A percentile compares a stretch with the other conserved stretches of the same genome.
Evolutionary conservation across 768 basidiomycete species (phyloP).

Genomic region (Dioszegia hungarica): DNA sequence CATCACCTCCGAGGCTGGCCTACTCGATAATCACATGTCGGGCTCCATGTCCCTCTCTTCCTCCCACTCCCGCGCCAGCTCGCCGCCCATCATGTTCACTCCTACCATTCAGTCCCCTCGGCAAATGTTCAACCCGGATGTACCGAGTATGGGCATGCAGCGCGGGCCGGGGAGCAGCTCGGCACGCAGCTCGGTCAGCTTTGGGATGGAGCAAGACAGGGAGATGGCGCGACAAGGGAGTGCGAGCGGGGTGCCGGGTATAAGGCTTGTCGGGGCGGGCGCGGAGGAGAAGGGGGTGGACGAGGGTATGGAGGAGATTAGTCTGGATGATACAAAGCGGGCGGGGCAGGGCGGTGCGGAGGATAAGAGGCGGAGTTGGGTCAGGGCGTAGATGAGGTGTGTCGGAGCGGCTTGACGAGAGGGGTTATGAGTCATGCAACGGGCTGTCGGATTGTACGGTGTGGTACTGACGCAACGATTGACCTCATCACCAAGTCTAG

Average conservation of each 20-base stretch:
- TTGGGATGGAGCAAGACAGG: not conserved
- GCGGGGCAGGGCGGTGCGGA: not conserved
- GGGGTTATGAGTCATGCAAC: not conserved
- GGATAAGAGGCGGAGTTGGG: not conserved
- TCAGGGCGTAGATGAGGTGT: not conserved
- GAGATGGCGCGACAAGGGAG: not conserved
- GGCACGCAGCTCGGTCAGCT: conserved; percentile 3
- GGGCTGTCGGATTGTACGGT: not conserved
- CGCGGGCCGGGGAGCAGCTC: not conserved
- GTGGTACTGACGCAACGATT: not conserved
- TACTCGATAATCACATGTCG: not conserved
- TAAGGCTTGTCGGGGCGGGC: conserved; percentile 1
- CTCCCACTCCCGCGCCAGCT: not conserved
- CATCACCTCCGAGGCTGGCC: conserved; percentile 1
- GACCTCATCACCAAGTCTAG: no score
- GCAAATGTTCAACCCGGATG: conserved; percentile 2
- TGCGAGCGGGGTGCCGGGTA: not conserved
- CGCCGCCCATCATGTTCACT: conserved; percentile 4
- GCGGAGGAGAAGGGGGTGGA: conserved; percentile 12
- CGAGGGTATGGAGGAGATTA: conserved; percentile 36
- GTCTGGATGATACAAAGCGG: conserved; percentile 9
- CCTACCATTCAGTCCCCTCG: conserved; percentile 1
- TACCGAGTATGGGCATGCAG: not conserved
- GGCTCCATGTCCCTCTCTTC: not conserved
- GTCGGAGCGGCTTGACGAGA: no score